Percentiles rank a stretch among this genome's conserved stretches.
Evolutionary conservation across 1,284 basidiomycete genomes (phyloP).

Genomic region (Cutaneotrichosporon spelunceum): DNA sequence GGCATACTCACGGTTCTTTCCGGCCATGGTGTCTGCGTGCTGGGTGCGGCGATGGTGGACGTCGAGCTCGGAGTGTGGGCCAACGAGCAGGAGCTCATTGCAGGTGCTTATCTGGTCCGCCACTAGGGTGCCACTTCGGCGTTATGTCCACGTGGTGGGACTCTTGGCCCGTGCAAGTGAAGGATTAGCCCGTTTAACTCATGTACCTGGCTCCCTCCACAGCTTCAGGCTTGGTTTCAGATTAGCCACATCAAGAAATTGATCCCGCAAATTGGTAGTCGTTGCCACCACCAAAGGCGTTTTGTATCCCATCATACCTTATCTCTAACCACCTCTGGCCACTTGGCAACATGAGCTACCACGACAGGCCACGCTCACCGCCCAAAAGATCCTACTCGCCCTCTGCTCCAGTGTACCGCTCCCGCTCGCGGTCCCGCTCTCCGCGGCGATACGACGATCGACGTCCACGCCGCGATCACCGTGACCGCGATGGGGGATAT

Average conservation of each 20-base stretch:
- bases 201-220: not conserved
- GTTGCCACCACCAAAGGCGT: not conserved
- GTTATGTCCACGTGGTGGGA: not conserved
- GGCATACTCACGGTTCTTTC: constrained; percentile 15
- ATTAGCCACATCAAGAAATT: not conserved
- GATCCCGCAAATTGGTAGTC: not conserved
- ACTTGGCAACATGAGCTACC: constrained; percentile 1
- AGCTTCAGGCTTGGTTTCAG: not conserved
- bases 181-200: not conserved
- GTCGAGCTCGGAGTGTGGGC: constrained; percentile 5
- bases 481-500: constrained; percentile 2
- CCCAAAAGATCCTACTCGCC: constrained; percentile 6
- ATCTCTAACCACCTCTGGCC: not conserved
- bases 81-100: not conserved
- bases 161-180: not conserved
- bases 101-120: not conserved
- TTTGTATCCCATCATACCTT: not conserved
- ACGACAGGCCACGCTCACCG: constrained; percentile 5
- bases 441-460: constrained; percentile 26
- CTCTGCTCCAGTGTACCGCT: not conserved
- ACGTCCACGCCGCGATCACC: not conserved
- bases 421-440: not conserved
- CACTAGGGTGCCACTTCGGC: not conserved
- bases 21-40: constrained; percentile 34
- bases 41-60: constrained; percentile 2